Base-by-base conservation (phyloP, 164 flowering plant species). In the Brasenia schreberi region DNA sequence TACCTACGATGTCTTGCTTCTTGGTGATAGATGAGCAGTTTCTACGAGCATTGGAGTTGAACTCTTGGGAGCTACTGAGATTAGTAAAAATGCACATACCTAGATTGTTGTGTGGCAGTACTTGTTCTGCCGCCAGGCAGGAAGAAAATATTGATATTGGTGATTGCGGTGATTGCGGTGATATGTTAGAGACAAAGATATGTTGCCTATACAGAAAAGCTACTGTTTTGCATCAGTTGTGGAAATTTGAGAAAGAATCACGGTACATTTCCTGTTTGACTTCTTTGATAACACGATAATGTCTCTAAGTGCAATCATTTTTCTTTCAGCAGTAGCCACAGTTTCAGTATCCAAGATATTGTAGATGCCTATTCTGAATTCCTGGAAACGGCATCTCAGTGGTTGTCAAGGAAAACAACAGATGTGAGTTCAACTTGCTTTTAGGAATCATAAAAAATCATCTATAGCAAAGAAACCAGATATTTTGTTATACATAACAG, bases 11-110 rank as follows among this genome's bases (percentile, higher is more conserved):
- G 61, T 80, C 83, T 78, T 83, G 86, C 75, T 74, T 84, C 59
- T 84, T 56, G 12, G 59, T 80, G 72, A 64, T 59, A 45, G 98
- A 78, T 77, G 81, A 74, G 43, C 82, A 85, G 64, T 61, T 68
- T 61, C 78, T 94, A 68, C 83, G 93, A 74, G 87, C 88, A 44
- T 68, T 91, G 72, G 87, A 94, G 74, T 73, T 88, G 72, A 94
- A 91, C 78, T 83, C 96, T 11, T 94, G 96, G 97, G 97, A 94
- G 67, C 76, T 94, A 70, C 69, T 86, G 39, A 81, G 93, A 78
- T 77, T 94, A 69, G 77, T 91, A 42, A 79, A 80, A 74, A 87
- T 85, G 64, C 93, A 91, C 12, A 65, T 88, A 65, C 82, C 90
- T 64, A 77, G 77, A 53, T 73, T 85, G 62, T 71, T 77, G 14